Evolutionary conservation across 169 alveolate genomes (phyloP).

Genomic region (Plasmodium gaboni): DNA sequence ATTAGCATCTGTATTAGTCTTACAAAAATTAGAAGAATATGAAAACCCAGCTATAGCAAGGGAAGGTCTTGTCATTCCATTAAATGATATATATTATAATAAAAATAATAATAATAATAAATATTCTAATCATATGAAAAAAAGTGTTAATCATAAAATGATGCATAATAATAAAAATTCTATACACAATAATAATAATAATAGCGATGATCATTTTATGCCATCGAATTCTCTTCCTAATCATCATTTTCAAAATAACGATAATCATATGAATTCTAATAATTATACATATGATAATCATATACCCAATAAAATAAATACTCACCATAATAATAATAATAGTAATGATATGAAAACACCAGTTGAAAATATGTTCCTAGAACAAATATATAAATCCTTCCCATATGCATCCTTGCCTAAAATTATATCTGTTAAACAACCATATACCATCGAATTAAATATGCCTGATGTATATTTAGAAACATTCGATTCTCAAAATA

Average conservation of each 20-base stretch:
- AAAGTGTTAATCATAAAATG: neutral
- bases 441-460: constrained; percentile 69
- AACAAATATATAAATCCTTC: constrained; percentile 50
- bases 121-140: neutral
- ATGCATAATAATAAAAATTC: constrained; percentile 11
- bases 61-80: constrained; percentile 60
- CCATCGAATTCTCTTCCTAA: constrained; percentile 13
- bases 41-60: constrained; percentile 64
- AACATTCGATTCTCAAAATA: constrained; percentile 70
- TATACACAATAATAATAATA: neutral
- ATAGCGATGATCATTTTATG: constrained; percentile 3
- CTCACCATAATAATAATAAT: constrained; percentile 7
- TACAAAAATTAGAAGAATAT: constrained; percentile 73
- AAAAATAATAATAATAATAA: constrained; percentile 5
- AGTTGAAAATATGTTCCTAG: constrained; percentile 36
- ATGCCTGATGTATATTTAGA: constrained; percentile 74
- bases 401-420: constrained; percentile 62
- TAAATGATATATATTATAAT: constrained; percentile 34
- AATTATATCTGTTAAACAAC: constrained; percentile 55
- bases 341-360: constrained; percentile 42
- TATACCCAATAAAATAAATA: neutral
- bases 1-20: constrained; percentile 45
- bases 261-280: constrained; percentile 4
- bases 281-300: constrained; percentile 1
- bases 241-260: neutral